These are phyloP conservation scores for sunflower (Helianthus annuus) DNA, from an alignment of 129 eudicot genomes.

Conservation along the genomic window HanXRQr2.0-SUNRISE NC_035441.2:108179255-108179754, in stretches of 20 bases:
- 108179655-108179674: conserved; percentile 32
- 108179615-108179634: conserved; percentile 27
- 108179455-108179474: not conserved
- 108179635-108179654: conserved; percentile 30
- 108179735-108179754: conserved; percentile 30
- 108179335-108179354: too few species aligned
- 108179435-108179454: not conserved
- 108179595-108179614: conserved; percentile 29
- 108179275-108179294: too few species aligned
- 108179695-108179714: conserved; percentile 31
- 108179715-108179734: conserved; percentile 29
- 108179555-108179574: conserved; percentile 25
- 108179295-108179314: too few species aligned
- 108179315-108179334: too few species aligned
- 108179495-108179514: not conserved
- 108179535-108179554: conserved; percentile 17
- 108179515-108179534: not conserved
- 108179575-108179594: conserved; percentile 26
- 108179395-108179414: not conserved
- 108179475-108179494: not conserved
- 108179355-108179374: too few species aligned
- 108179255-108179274: too few species aligned
- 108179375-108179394: too few species aligned
- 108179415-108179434: not conserved
- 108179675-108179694: conserved; percentile 30